Base-by-base conservation (phyloP, 2,329 filamentous ascomycete species). In the Chrysosporium queenslandicum region DNA sequence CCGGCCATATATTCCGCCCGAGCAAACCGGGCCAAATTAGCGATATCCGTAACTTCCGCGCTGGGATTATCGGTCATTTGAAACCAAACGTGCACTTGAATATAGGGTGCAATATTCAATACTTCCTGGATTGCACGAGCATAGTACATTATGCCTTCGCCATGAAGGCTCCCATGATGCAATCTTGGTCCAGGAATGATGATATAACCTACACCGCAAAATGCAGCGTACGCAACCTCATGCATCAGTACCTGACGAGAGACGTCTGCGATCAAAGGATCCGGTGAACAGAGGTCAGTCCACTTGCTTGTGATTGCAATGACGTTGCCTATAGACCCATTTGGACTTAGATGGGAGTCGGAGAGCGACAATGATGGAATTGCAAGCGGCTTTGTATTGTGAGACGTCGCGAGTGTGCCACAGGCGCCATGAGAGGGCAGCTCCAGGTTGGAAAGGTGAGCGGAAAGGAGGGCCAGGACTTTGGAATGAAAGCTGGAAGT, bases 211-310 rank as follows among this genome's bases (percentile, higher is more conserved):
- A 92, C 79, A 32, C 94, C 94, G 63, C 89, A 96, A 70, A 97
- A 98, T 57, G 88, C 90, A 58, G 94, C 92, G 70, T 96, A 98
- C 46, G 88, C 86, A 45, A 97, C 79, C 66, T 98, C 92, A 36
- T 95, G 77, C 65, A 89, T 89, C 57, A 98, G 75, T 5, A 94
- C 86, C 70, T 96, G 91, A 41, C 87, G 82, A 32, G 91, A 96
- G 54, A 97, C 78, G 66, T 86, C 87, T 6, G 88, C 82, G 57
- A 97, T 83, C 56, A 91, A 69, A 5, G 89, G 86, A 66, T 96
- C 85, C 1, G 82, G 72, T 2, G 90, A 94, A 61, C 83, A 85
- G 11, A 97, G 73, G 64, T 97, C 90, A 59, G 95, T 91, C 91
- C 91, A 97, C 4, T 87, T 80, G 67, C 89, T 95, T n/a, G 82